Conservation (phyloP, 202 grass and related monocot genomes). For the Hordeum pubiflorum region DNA sequence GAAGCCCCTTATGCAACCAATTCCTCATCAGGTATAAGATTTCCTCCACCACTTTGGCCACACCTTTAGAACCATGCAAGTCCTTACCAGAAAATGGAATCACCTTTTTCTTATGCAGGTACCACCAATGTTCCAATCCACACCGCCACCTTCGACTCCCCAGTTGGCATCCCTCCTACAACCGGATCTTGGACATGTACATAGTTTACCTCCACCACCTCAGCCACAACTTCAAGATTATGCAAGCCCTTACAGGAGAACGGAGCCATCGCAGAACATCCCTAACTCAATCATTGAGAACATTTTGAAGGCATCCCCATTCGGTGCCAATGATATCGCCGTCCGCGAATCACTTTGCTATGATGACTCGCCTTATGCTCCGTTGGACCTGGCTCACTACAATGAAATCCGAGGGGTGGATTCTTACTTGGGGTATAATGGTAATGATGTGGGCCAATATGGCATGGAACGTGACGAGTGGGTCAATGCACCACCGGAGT, state of each 20-base stretch:
- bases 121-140: neutral
- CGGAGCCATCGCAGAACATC: neutral
- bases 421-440: neutral
- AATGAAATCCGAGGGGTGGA: neutral
- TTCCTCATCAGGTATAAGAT: neutral
- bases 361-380: neutral
- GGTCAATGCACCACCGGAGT: neutral
- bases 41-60: neutral
- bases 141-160: neutral
- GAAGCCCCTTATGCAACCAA: neutral
- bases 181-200: neutral
- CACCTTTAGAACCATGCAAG: neutral
- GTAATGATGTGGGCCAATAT: neutral
- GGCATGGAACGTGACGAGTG: neutral
- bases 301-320: too few relatives aligned
- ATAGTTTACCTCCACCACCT: neutral
- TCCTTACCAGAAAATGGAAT: neutral
- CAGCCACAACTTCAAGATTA: neutral
- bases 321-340: neutral
- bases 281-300: neutral
- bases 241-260: neutral
- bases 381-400: neutral
- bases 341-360: too few relatives aligned
- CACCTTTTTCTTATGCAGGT: neutral
- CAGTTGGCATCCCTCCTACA: neutral